Conservation (phyloP, 805 yeast genomes). For the Wickerhamomyces alni region DNA sequence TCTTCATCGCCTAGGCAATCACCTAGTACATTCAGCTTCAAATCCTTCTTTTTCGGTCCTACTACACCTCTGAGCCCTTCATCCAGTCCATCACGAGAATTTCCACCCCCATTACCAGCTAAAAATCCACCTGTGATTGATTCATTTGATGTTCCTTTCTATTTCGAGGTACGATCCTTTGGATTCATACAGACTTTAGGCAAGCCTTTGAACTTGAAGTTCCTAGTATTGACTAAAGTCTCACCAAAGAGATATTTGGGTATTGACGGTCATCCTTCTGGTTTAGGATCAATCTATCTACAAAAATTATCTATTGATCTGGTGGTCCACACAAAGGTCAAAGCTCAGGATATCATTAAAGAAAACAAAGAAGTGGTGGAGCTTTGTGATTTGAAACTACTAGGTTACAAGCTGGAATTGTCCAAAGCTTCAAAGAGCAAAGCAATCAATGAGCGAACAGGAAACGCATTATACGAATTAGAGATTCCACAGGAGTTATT, state of each 20-base stretch:
- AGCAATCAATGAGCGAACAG: constrained; percentile 12
- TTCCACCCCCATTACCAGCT: background rate
- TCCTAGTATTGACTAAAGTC: constrained; percentile 17
- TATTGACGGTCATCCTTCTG: constrained; percentile 39
- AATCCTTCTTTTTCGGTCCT: background rate
- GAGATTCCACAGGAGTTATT: constrained; percentile 20
- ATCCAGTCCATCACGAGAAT: too few relatives aligned
- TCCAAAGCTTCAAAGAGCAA: constrained; percentile 5
- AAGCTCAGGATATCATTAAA: constrained; percentile 11
- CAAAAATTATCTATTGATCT: constrained; percentile 29
- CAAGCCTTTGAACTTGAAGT: constrained; percentile 16
- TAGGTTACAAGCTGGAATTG: constrained; percentile 4
- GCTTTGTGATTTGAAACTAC: background rate
- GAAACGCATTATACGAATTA: constrained; percentile 38
- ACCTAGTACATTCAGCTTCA: background rate
- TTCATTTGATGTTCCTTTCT: constrained; percentile 7
- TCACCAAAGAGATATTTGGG: constrained; percentile 20
- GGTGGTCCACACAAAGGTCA: constrained; percentile 12
- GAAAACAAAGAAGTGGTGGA: constrained; percentile 1
- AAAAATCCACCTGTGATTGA: constrained; percentile 5
- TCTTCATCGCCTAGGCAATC: too few relatives aligned
- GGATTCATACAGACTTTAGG: constrained; percentile 9
- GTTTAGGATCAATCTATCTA: constrained; percentile 41
- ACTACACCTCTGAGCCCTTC: background rate
- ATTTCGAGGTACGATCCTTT: constrained; percentile 11